A percentile compares a stretch with the other conserved stretches of the same genome.
Conservation (phyloP, 805 yeast genomes). For the Pichia manshurica region DNA sequence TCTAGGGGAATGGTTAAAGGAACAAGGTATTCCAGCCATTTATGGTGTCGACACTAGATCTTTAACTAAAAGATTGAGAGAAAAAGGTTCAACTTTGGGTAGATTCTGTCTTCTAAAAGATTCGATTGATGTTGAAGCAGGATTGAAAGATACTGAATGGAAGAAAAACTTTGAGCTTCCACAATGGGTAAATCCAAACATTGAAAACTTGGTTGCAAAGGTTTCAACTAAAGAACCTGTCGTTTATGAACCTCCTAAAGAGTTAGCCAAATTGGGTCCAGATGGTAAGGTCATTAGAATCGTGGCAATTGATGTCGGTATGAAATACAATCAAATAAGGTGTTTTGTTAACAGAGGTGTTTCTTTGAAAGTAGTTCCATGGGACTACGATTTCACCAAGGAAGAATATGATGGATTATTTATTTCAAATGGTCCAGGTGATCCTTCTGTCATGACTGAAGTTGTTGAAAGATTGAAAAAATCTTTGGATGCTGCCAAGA, state of each 20-base stretch:
- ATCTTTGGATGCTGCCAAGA: constrained; percentile 58
- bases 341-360: constrained; percentile 96
- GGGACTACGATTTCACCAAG: constrained; percentile 77
- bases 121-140: constrained; percentile 12
- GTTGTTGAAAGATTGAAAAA: constrained; percentile 55
- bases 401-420: constrained; percentile 93
- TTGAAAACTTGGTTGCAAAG: constrained; percentile 82
- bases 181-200: constrained; percentile 92
- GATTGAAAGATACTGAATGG: constrained; percentile 40
- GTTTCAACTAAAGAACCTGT: constrained; percentile 79
- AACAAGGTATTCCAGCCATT: constrained; percentile 88
- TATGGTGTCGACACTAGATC: constrained; percentile 98
- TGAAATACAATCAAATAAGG: constrained; percentile 96
- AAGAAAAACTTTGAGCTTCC: constrained; percentile 59
- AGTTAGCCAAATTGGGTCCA: constrained; percentile 47
- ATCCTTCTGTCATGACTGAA: constrained; percentile 78
- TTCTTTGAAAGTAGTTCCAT: constrained; percentile 91
- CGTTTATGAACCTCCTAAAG: constrained; percentile 64
- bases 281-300: constrained; percentile 78
- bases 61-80: constrained; percentile 88
- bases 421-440: constrained; percentile 99
- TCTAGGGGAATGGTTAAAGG: constrained; percentile 88
- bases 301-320: constrained; percentile 93
- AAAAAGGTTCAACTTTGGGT: constrained; percentile 88
- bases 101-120: constrained; percentile 63